Evolutionary conservation across 768 basidiomycete species (phyloP).

Genomic region (Nevesoporus exiguus): DNA sequence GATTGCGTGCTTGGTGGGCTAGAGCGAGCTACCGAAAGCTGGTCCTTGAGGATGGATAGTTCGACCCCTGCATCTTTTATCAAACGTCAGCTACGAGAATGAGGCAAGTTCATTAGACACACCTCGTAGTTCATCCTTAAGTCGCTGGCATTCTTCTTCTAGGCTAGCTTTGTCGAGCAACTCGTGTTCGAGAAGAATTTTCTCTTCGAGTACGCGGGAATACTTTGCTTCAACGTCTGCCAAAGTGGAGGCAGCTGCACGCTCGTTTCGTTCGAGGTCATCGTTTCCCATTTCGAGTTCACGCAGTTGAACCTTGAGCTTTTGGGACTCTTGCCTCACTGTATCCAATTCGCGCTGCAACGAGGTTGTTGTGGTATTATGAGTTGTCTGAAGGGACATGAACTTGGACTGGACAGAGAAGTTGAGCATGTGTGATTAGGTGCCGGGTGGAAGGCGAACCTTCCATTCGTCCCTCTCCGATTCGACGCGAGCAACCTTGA

Average conservation of each 20-base stretch:
- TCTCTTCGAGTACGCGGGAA: conserved; percentile 89
- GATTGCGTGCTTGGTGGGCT: conserved; percentile 28
- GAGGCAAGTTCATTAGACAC: conserved; percentile 33
- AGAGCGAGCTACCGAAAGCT: conserved; percentile 44
- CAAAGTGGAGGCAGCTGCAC: conserved; percentile 78
- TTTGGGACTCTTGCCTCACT: conserved; percentile 70
- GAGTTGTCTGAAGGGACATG: conserved; percentile 81
- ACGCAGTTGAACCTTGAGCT: conserved; percentile 67
- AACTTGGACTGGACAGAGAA: conserved; percentile 62
- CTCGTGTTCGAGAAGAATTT: conserved; percentile 95
- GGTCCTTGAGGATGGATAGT: conserved; percentile 77
- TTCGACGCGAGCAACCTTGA: conserved; percentile 68
- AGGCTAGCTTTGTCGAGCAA: conserved; percentile 84
- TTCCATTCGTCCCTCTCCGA: conserved; percentile 90
- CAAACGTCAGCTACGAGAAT: conserved; percentile 14
- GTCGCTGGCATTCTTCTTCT: conserved; percentile 86
- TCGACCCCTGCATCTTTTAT: conserved; percentile 78
- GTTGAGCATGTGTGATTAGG: not conserved
- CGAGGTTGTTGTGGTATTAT: conserved; percentile 87
- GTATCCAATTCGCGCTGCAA: conserved; percentile 90
- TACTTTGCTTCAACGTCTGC: conserved; percentile 87
- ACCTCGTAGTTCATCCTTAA: conserved; percentile 95
- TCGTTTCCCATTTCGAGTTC: conserved; percentile 98
- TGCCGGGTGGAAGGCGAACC: conserved; percentile 43
- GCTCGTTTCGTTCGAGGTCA: conserved; percentile 92